A percentile compares a stretch with the other conserved stretches of the same genome.
Evolutionary conservation across 768 basidiomycete species (phyloP).

Genomic region (Tricholoma hemisulphureum): DNA sequence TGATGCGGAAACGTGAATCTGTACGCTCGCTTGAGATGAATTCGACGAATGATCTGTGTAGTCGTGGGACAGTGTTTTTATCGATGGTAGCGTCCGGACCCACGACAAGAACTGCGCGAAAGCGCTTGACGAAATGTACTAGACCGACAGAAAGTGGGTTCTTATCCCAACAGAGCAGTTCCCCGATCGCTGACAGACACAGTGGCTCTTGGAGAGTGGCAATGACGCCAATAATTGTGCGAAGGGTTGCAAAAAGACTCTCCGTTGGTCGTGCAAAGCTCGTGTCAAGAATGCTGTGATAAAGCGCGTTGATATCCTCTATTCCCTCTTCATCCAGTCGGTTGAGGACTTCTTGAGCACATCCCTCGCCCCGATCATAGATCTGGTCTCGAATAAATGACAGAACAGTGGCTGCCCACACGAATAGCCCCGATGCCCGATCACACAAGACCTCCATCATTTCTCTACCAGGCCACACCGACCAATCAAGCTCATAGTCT

Average conservation of each 20-base stretch:
- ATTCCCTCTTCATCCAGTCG: slow-evolving; percentile 3
- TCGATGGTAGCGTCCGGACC: background rate
- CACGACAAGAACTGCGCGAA: background rate
- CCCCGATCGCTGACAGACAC: background rate
- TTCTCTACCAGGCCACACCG: slow-evolving; percentile 12
- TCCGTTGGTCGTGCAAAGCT: background rate
- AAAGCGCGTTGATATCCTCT: slow-evolving; percentile 16
- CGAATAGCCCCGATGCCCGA: slow-evolving; percentile 14
- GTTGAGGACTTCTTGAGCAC: slow-evolving; percentile 10
- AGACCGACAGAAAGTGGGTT: background rate
- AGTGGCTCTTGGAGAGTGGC: background rate
- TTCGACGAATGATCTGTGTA: background rate
- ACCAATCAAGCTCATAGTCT: slow-evolving; percentile 7
- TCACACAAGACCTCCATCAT: slow-evolving; percentile 1
- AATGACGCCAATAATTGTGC: background rate
- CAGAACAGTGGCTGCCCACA: slow-evolving; percentile 15
- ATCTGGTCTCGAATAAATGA: slow-evolving; percentile 13
- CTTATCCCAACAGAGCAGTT: background rate
- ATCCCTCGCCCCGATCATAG: slow-evolving; percentile 7
- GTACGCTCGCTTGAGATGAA: background rate
- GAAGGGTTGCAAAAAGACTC: background rate
- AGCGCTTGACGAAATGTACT: background rate
- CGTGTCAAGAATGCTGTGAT: slow-evolving; percentile 8
- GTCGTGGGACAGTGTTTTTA: background rate
- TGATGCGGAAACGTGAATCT: background rate